Percentiles rank a stretch among this genome's conserved stretches.
phyloP scores from a whole-genome alignment of 352 stramenopile species.

The Phytophthora palmivora region DNA sequence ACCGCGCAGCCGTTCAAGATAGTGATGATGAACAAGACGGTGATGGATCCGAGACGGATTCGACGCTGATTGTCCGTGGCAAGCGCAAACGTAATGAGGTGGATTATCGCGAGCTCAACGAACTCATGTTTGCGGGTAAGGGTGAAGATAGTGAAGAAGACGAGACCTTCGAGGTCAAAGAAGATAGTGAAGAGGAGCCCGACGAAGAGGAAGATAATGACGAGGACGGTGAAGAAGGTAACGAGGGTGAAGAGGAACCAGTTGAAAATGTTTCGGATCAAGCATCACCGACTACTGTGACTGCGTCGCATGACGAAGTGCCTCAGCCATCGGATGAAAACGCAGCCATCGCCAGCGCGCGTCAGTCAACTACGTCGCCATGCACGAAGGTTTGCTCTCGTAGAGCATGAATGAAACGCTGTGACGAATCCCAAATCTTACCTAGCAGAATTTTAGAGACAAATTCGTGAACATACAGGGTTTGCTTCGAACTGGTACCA shows the following conservation, averaged over 20 bases:
- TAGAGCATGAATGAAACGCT: slow-evolving; percentile 10
- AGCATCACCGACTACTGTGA: slow-evolving; percentile 34
- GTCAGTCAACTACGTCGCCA: slow-evolving; percentile 62
- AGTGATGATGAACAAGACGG: slow-evolving; percentile 11
- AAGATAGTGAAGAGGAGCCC: slow-evolving; percentile 44
- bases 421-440: slow-evolving; percentile 14
- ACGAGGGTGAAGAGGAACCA: slow-evolving; percentile 15
- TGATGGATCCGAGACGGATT: slow-evolving; percentile 37
- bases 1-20: slow-evolving; percentile 34
- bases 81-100: slow-evolving; percentile 85
- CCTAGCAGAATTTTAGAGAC: slow-evolving; percentile 31
- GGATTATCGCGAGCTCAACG: slow-evolving; percentile 85
- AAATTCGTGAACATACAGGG: slow-evolving; percentile 33
- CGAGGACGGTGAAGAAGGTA: slow-evolving; percentile 29
- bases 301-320: slow-evolving; percentile 25
- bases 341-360: slow-evolving; percentile 33
- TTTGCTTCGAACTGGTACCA: slow-evolving; percentile 5
- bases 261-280: slow-evolving; percentile 20
- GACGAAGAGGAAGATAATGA: slow-evolving; percentile 45
- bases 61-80: slow-evolving; percentile 60
- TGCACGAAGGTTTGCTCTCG: slow-evolving; percentile 62
- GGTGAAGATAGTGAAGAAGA: slow-evolving; percentile 66
- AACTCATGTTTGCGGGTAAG: slow-evolving; percentile 76
- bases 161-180: slow-evolving; percentile 55
- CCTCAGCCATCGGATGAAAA: slow-evolving; percentile 16